Evolutionary conservation across 2,329 filamentous ascomycete genomes (phyloP).

Genomic region (Elsinoe batatas): DNA sequence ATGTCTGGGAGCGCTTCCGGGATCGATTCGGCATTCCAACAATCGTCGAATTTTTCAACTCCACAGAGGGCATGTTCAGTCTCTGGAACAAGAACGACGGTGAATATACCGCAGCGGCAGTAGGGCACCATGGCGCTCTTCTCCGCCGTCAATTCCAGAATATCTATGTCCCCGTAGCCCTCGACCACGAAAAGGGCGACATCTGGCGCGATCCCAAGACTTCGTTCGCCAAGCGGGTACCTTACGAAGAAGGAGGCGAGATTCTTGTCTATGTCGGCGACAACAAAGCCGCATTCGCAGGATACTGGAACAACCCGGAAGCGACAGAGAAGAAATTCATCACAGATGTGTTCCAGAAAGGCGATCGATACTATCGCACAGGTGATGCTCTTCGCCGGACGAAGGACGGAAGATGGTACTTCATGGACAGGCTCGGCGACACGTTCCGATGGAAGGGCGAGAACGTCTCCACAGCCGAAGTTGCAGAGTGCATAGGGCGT

Average conservation of each 20-base stretch:
- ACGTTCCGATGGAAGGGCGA: constrained; percentile 43
- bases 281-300: constrained; percentile 50
- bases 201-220: constrained; percentile 57
- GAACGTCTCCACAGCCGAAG: constrained; percentile 41
- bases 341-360: constrained; percentile 37
- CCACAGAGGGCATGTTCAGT: constrained; percentile 59
- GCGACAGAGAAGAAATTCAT: constrained; percentile 51
- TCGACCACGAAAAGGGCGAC: constrained; percentile 59
- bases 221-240: constrained; percentile 53
- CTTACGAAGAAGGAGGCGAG: constrained; percentile 63
- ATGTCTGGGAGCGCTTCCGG: constrained; percentile 57
- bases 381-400: constrained; percentile 39
- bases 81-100: constrained; percentile 49
- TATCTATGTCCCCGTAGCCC: constrained; percentile 54
- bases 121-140: constrained; percentile 62
- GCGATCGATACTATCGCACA: constrained; percentile 41
- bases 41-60: constrained; percentile 68
- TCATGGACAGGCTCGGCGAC: constrained; percentile 40
- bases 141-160: constrained; percentile 45
- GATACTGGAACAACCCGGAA: constrained; percentile 59
- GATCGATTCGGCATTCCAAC: constrained; percentile 53
- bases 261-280: constrained; percentile 56
- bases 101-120: constrained; percentile 48
- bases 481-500: constrained; percentile 36
- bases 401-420: constrained; percentile 38